Evolutionary conservation across 1,284 basidiomycete genomes (phyloP).

Genomic region (Nidula niveotomentosa): DNA sequence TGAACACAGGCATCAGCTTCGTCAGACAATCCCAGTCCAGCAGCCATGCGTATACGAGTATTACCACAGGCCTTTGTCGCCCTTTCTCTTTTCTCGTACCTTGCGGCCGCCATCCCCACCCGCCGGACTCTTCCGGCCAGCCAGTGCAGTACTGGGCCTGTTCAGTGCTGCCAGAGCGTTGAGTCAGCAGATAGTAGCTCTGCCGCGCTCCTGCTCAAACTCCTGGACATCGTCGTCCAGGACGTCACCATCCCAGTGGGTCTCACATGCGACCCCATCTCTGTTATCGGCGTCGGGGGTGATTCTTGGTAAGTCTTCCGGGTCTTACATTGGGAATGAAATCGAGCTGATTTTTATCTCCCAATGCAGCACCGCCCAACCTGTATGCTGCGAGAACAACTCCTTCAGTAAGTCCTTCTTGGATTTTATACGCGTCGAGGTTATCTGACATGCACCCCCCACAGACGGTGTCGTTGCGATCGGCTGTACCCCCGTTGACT

Average conservation of each 20-base stretch:
- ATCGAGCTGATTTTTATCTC: not conserved
- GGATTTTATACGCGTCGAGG: not conserved
- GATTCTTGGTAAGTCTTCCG: not conserved
- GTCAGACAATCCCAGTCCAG: no score
- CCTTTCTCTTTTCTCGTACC: conserved; percentile 10
- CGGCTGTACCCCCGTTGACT: not conserved
- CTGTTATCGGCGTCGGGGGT: not conserved
- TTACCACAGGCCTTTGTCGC: conserved; percentile 6
- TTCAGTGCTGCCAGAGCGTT: conserved; percentile 17
- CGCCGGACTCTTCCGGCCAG: conserved; percentile 7
- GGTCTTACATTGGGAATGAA: not conserved
- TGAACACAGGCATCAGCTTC: no score
- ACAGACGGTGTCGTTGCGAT: not conserved
- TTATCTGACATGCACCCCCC: not conserved
- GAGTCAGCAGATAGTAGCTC: conserved; percentile 1
- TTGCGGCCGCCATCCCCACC: conserved; percentile 18
- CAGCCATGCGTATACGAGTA: no score
- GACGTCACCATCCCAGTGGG: conserved; percentile 1
- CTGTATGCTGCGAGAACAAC: conserved; percentile 7
- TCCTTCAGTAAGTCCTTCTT: conserved; percentile 3
- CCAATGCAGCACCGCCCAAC: not conserved
- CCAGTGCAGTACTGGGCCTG: conserved; percentile 11
- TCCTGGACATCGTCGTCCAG: conserved; percentile 3
- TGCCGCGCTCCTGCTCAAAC: not conserved
- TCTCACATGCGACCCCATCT: conserved; percentile 1